Base-by-base conservation (phyloP, 2,329 filamentous ascomycete genomes). In the Exophiala calicioides region DNA sequence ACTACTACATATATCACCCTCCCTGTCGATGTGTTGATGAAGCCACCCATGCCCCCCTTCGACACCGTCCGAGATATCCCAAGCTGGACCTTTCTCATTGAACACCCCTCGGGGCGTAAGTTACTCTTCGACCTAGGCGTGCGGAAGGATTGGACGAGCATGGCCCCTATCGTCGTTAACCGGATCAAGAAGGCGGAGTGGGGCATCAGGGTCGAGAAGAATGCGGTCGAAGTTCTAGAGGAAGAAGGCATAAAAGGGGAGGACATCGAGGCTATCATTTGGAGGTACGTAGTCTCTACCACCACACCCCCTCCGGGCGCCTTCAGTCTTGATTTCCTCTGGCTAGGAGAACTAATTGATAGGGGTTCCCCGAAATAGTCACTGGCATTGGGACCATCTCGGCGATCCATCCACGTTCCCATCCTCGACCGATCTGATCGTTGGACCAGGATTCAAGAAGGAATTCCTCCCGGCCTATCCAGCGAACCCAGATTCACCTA, bases 91-190 rank as follows among this genome's bases (percentile, higher is more conserved):
- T 41, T 41, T 12, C 26, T 41, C 10, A 13, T 41, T 9, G 37
- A 41, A n/a, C 37, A 41, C 19, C 26, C n/a, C 12, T 13, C n/a
- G 8, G 37, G 37, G 2, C 12, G 26, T 3, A 41, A 41, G 37
- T 15, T 41, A 10, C 24, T 41, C 3, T 41, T 41, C 24, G 37
- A 41, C 10, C 24, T 41, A 2, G 37, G 37, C 3, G 20, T 41
- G 5, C 37, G 21, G 4, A 41, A 18, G 3, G 37, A 41, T 20
- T n/a, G 23, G 9, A 3, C 4, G 1, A 9, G 4, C 6, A 13
- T 34, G 4, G 31, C 15, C 4, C n/a, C 31, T 4, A 18, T 18
- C 15, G 31, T 34, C 8, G 31, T 18, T 34, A 18, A 34, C 2
- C 31, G 31, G 10, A 9, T 34, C 10, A 34, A 34, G 31, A 34